Evolutionary conservation across 2,329 filamentous ascomycete genomes (phyloP), one percentile per base, ranked within the genome.

Genomic region (Uncinocarpus reesii): DNA sequence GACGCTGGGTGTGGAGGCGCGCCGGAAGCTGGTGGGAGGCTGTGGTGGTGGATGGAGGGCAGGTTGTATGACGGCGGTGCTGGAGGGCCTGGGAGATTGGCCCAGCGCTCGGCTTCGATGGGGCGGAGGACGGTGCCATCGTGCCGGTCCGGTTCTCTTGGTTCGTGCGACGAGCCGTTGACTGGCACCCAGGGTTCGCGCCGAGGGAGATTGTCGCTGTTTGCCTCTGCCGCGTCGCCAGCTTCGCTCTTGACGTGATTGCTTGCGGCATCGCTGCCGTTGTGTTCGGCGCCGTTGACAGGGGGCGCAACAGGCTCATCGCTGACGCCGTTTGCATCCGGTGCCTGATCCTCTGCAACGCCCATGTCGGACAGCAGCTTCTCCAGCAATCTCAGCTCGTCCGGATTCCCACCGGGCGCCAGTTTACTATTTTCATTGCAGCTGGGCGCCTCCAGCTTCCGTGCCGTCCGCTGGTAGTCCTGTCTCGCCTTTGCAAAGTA

Each of bases 141-240:
- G 28, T 15, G 40, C 20, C 11, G 65, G 50, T 31, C 63, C 2
- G 57, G 57, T 18, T 65, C 63, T 7, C 61, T 54, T 8, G 62
- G 57, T 4, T 54, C 7, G 62, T 59, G 34, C 65, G 50, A 2
- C 18, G 42, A 60, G 42, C 41, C 45, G 36, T 45, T 47, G 49
- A 70, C 55, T 0, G 66, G 60, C 0, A 68, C 61, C 66, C 66
- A 69, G 2, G 65, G 66, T 42, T 69, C 66, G n/a, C 66, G 65
- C 36, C 65, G 62, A 15, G 26, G n/a, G 10, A 56, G 59, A 10
- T 57, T 59, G 7, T 64, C 60, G 20, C 29, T 21, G 26, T 44
- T 35, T 16, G 32, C 13, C 16, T 65, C 64, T 10, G 58, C 49
- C 20, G 56, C 50, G 11, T 66, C 65, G 1, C 63, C 64, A 1